Base-by-base conservation (phyloP, 331 rosid genomes). In the Stylosanthes scabra region DNA sequence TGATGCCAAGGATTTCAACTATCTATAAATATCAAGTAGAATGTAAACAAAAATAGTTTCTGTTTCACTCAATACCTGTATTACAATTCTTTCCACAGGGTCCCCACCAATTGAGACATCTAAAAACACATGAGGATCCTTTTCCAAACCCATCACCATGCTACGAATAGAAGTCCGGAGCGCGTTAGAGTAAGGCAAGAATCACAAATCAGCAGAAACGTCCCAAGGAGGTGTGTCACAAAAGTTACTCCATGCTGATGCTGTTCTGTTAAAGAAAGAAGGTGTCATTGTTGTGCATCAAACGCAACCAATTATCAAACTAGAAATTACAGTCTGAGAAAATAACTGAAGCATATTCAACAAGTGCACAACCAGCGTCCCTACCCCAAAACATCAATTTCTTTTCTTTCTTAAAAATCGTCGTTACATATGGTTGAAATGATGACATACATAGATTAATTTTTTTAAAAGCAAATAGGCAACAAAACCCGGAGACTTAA, bases 51-150 rank as follows among this genome's bases (percentile, higher is more conserved):
- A 11, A 59, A 47, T 54, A 9, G 3, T 4, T 25, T 28, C 29
- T 16, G 65, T n/a, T 62, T 71, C 66, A 20, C 52, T 31, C 57
- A 64, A 57, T 82, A 95, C 99, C 97, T 91, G 93, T 0, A 95
- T 87, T 42, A 83, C 80, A 80, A 91, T 71, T 77, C 78, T 84
- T 80, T 88, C 90, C 72, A 76, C 78, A 1, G 92, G 93, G 41
- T 79, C 93, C 67, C 89, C 97, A 62, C 83, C 90, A 70, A 90
- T 66, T 39, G 96, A 90, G 59, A 95, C 81, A 74, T 95, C 97
- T 2, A 95, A 59, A 86, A 90, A 95, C 40, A 95, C 97, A 71
- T 11, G 59, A 41, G 91, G 92, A 69, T 91, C 89, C 83, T 74
- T 88, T 75, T 88, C 90, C 88, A 77, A 72, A 83, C 84, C 83